A percentile compares a stretch with the other conserved stretches of the same genome.
phyloP scores from a whole-genome alignment of 768 basidiomycete genomes.

The Podaxis rugospora region DNA sequence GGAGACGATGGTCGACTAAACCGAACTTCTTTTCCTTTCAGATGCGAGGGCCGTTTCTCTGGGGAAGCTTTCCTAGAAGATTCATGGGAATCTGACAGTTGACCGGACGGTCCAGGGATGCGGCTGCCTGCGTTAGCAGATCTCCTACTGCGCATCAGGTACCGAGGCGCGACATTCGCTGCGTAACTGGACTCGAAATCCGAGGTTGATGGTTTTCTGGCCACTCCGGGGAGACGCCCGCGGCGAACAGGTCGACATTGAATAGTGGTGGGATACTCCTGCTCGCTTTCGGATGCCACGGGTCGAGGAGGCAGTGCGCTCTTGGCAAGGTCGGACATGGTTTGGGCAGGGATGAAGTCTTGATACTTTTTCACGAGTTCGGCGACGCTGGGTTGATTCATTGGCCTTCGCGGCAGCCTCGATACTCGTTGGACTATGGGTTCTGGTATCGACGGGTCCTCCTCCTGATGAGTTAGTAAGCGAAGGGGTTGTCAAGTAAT shows the following conservation, averaged over 20 bases:
- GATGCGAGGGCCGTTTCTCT: conserved; percentile 51
- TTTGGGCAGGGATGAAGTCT: conserved; percentile 68
- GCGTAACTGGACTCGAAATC: conserved; percentile 93
- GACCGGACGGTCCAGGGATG: conserved; percentile 48
- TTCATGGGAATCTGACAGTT: conserved; percentile 49
- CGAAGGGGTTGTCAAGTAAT: not conserved
- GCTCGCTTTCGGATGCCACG: conserved; percentile 78
- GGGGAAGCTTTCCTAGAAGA: conserved; percentile 69
- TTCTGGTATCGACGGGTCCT: conserved; percentile 8
- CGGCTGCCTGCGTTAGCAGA: conserved; percentile 38
- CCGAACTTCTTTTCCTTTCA: conserved; percentile 34
- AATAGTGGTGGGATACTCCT: conserved; percentile 46
- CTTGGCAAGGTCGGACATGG: conserved; percentile 66
- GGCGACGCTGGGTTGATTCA: conserved; percentile 65
- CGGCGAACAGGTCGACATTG: conserved; percentile 38
- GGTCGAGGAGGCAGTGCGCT: conserved; percentile 60
- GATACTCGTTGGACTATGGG: conserved; percentile 35
- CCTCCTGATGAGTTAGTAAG: not conserved
- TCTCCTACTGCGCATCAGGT: conserved; percentile 54
- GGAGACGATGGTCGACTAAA: conserved; percentile 45
- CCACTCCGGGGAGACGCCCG: conserved; percentile 38
- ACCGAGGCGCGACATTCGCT: conserved; percentile 82
- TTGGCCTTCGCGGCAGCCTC: conserved; percentile 57
- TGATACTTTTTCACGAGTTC: conserved; percentile 83
- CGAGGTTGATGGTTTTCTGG: conserved; percentile 59